Conservation (phyloP, 345 rosid genomes). For the Schrenkiella parvula region DNA sequence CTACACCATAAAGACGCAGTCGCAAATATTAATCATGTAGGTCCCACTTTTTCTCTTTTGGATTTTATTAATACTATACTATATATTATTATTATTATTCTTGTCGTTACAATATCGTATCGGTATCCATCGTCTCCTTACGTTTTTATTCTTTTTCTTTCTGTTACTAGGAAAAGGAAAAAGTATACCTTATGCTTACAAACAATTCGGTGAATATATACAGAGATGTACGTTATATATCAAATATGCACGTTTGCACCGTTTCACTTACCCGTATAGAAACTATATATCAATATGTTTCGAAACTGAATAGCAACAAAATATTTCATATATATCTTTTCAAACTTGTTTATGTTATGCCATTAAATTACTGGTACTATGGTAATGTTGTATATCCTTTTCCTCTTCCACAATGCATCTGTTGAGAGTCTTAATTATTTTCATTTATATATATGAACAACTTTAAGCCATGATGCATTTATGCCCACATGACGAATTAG, state of each 20-base stretch:
- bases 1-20: background rate
- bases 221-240: too few relatives aligned
- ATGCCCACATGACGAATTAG: background rate
- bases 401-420: background rate
- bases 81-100: background rate
- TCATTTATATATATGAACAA: conserved; percentile 11
- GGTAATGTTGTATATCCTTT: background rate
- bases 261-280: background rate
- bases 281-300: background rate
- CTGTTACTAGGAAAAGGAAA: background rate
- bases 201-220: background rate
- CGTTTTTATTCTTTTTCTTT: background rate
- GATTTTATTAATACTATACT: background rate
- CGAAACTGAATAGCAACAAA: too few relatives aligned
- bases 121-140: background rate
- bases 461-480: background rate
- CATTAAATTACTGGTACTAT: background rate
- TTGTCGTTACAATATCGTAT: background rate
- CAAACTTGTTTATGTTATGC: background rate
- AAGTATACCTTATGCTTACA: background rate
- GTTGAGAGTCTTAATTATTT: background rate
- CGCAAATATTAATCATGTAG: background rate
- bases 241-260: background rate
- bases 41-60: background rate
- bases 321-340: too few relatives aligned